phyloP scores from a whole-genome alignment of 495 filamentous ascomycete genomes.

The Daldinia concentrica region DNA sequence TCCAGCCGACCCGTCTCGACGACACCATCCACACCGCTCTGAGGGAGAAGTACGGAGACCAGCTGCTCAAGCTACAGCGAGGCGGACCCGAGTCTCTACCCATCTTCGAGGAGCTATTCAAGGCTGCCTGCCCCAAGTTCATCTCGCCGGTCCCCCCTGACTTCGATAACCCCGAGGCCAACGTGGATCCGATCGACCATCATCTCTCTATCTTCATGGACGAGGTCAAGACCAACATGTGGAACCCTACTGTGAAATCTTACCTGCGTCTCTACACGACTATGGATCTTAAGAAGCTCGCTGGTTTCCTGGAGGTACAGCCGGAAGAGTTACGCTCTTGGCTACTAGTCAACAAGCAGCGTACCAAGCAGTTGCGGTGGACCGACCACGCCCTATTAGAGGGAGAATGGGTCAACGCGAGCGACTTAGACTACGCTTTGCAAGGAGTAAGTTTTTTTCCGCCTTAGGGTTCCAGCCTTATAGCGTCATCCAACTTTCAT shows the following conservation, averaged over 20 bases:
- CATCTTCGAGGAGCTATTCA: slow-evolving; percentile 97
- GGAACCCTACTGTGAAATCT: slow-evolving; percentile 92
- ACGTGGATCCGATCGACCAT: slow-evolving; percentile 97
- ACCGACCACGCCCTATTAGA: slow-evolving; percentile 88
- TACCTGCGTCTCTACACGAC: slow-evolving; percentile 99
- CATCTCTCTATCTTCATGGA: slow-evolving; percentile 98
- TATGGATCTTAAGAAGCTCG: slow-evolving; percentile 98
- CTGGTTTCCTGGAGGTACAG: slow-evolving; percentile 93
- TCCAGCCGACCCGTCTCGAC: slow-evolving; percentile 94
- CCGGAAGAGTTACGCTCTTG: slow-evolving; percentile 90
- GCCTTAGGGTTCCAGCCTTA: neutral
- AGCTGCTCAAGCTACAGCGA: slow-evolving; percentile 92
- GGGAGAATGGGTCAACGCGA: slow-evolving; percentile 88
- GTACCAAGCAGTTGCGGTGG: slow-evolving; percentile 95
- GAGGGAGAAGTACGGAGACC: slow-evolving; percentile 98
- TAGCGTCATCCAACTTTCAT: slow-evolving; percentile 25
- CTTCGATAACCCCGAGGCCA: slow-evolving; percentile 92
- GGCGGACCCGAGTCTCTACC: slow-evolving; percentile 94
- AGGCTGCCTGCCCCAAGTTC: slow-evolving; percentile 96
- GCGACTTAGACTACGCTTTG: slow-evolving; percentile 95
- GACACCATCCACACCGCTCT: slow-evolving; percentile 99
- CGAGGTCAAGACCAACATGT: slow-evolving; percentile 97
- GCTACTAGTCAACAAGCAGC: slow-evolving; percentile 97
- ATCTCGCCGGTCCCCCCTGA: slow-evolving; percentile 97
- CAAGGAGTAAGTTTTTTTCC: slow-evolving; percentile 73